A percentile compares a stretch with the other conserved stretches of the same genome.
phyloP scores from a whole-genome alignment of 352 stramenopile genomes.

The Pythium angustatum region DNA sequence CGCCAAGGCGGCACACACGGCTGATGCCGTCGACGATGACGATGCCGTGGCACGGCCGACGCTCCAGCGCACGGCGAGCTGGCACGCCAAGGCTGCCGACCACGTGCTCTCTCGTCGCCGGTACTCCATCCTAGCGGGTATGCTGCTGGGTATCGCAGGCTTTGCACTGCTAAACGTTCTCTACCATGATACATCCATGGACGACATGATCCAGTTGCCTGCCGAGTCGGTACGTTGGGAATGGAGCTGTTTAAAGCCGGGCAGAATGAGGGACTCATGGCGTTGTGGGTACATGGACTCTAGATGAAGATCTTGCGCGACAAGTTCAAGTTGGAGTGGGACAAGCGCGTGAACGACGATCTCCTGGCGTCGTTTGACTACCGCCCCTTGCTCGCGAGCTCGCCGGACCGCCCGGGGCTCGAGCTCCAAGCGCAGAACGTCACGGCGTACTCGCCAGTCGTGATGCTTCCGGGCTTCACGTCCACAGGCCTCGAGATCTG shows the following conservation, averaged over 20 bases:
- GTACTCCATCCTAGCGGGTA: slow-evolving; percentile 64
- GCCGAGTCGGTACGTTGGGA: slow-evolving; percentile 30
- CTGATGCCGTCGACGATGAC: neutral
- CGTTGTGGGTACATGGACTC: too few species aligned
- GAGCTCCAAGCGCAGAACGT: slow-evolving; percentile 52
- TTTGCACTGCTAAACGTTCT: slow-evolving; percentile 46
- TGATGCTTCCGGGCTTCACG: slow-evolving; percentile 94
- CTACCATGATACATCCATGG: slow-evolving; percentile 51
- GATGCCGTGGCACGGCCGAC: slow-evolving; percentile 7
- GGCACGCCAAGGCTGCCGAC: slow-evolving; percentile 48
- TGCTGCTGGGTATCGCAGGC: slow-evolving; percentile 57
- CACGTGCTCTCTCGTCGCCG: slow-evolving; percentile 67
- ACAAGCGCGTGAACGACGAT: slow-evolving; percentile 65
- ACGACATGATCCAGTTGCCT: slow-evolving; percentile 43
- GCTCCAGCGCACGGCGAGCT: slow-evolving; percentile 52
- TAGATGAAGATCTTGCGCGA: slow-evolving; percentile 53
- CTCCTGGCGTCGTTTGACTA: slow-evolving; percentile 64
- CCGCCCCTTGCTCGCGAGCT: slow-evolving; percentile 42
- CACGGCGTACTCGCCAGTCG: slow-evolving; percentile 67
- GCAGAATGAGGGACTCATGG: too few species aligned
- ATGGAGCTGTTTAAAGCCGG: too few species aligned
- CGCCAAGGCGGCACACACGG: too few species aligned
- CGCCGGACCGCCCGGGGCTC: slow-evolving; percentile 44
- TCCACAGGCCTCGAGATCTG: slow-evolving; percentile 95
- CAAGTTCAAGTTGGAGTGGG: slow-evolving; percentile 74